These are phyloP conservation scores for Tylopilus subfusipes DNA, from an alignment of 768 basidiomycete species.

Conservation along the genomic window DNA sequence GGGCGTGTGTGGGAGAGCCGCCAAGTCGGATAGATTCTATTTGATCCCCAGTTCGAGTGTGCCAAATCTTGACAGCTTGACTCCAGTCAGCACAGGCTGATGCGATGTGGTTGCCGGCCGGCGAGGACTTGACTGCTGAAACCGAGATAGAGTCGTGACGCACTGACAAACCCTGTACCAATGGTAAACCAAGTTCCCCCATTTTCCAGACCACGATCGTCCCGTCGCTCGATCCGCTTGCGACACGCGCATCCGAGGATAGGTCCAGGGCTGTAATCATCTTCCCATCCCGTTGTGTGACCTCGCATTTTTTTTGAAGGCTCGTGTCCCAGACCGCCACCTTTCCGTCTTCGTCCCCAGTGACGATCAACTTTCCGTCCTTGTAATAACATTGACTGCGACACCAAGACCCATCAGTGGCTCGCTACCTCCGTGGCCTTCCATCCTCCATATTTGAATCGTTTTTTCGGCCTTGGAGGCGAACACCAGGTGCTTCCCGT, in stretches of 20 bases:
- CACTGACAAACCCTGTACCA: neutral
- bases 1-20: neutral
- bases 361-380: neutral
- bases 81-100: neutral
- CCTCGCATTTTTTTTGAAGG: neutral
- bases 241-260: neutral
- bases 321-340: neutral
- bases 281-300: neutral
- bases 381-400: neutral
- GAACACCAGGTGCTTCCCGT: neutral
- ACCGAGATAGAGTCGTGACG: neutral
- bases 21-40: neutral
- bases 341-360: neutral
- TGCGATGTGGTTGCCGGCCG: conserved; percentile 8
- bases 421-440: neutral
- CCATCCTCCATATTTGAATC: neutral
- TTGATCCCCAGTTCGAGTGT: conserved; percentile 5
- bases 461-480: neutral
- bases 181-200: neutral
- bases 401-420: neutral
- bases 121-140: conserved; percentile 18
- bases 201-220: neutral
- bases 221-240: neutral
- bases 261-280: neutral
- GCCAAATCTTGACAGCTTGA: conserved; percentile 8